Evolutionary conservation across 495 filamentous ascomycete genomes (phyloP), one percentile per base, ranked within the genome.

Genomic region (Pyrenula aspistea): DNA sequence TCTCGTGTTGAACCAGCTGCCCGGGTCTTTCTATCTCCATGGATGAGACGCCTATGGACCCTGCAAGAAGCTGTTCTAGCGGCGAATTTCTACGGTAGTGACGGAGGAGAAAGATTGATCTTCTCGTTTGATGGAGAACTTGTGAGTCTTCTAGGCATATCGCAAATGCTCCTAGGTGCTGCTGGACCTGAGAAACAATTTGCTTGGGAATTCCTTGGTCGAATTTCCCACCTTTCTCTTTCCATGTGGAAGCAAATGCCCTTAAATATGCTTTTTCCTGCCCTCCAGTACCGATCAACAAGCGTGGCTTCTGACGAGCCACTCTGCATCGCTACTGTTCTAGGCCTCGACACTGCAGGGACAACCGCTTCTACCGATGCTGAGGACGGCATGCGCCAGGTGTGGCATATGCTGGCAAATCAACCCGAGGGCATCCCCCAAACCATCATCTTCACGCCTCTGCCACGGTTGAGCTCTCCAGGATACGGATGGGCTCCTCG

Each of bases 31-130:
- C 20, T 51, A 10, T 58, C 56, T 1, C 23, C 51, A 4, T 66
- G 63, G 63, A 60, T 61, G 54, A 25, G 55, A 1, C 49, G 63
- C 8, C 53, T 64, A 25, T 66, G 63, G 63, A 66, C 62, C 1
- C 55, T 66, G 1, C 63, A 64, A 42, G 63, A 66, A 51, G 63
- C 49, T 12, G 52, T 11, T 50, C 51, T 23, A 22, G n/a, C 22
- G 0, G 11, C 3, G 11, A 53, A 53, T 25, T 53, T 53, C 51
- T 20, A 22, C 51, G 25, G 25, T 22, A 19, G 47, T 4, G 1
- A 31, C 1, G 2, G 11, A 3, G 23, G 24, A 22, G 23, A 55
- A 3, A 3, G 31, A 4, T 15, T 42, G 4, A 15, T 42, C 31
- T 42, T 42, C 31, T 42, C 31, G 8, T 42, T 42, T 42, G 15